Conservation (phyloP, 176 grass and related monocot species). For the Oryza brachyantha region DNA sequence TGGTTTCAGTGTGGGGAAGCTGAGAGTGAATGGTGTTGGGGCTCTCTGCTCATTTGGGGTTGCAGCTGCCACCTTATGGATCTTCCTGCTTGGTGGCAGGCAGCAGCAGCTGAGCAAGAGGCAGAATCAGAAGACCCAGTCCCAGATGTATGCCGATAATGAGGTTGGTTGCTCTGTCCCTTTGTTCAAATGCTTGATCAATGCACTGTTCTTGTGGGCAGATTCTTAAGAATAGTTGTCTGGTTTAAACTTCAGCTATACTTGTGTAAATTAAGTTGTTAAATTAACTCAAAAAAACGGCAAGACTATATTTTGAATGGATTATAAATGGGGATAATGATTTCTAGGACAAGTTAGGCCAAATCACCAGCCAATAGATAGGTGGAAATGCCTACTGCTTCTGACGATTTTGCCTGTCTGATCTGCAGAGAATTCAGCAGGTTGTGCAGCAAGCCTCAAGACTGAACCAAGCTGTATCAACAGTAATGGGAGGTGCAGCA, state of each 20-base stretch:
- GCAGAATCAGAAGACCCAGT: constrained; percentile 56
- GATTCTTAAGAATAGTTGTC: background rate
- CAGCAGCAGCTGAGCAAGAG: constrained; percentile 33
- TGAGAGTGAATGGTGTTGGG: constrained; percentile 54
- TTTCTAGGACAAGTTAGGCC: background rate
- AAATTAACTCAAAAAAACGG: background rate
- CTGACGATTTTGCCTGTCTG: constrained; percentile 10
- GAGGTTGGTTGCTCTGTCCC: constrained; percentile 39
- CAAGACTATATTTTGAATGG: background rate
- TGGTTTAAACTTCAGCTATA: background rate
- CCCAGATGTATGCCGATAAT: constrained; percentile 55
- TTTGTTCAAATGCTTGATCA: background rate
- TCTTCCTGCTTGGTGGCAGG: constrained; percentile 55
- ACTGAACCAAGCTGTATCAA: constrained; percentile 76
- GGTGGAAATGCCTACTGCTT: background rate
- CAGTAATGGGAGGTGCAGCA: constrained; percentile 54
- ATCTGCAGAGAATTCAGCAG: constrained; percentile 64
- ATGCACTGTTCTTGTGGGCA: background rate
- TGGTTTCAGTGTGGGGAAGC: constrained; percentile 40
- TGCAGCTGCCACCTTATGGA: constrained; percentile 65
- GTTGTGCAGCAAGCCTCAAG: constrained; percentile 56
- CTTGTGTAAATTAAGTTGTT: background rate
- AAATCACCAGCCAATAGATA: background rate
- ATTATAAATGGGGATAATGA: background rate
- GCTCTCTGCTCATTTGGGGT: constrained; percentile 84